Evolutionary conservation across 768 basidiomycete species (phyloP).

Genomic region (Lactarius deliciosus): DNA sequence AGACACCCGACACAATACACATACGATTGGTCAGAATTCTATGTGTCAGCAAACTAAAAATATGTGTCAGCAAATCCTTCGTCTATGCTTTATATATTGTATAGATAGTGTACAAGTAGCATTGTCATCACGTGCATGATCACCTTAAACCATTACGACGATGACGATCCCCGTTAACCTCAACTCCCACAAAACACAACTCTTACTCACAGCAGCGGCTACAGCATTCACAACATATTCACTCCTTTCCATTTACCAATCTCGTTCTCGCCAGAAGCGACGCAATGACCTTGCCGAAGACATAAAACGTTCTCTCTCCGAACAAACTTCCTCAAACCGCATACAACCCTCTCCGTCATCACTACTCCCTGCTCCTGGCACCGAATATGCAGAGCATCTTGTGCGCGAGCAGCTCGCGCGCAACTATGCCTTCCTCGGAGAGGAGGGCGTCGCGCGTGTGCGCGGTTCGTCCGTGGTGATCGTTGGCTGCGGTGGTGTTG

Average conservation of each 20-base stretch:
- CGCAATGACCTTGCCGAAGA: slow-evolving; percentile 60
- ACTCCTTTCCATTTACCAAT: slow-evolving; percentile 57
- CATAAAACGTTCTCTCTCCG: slow-evolving; percentile 49
- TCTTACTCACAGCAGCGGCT: slow-evolving; percentile 61
- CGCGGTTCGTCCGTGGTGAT: slow-evolving; percentile 76
- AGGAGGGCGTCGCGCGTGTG: slow-evolving; percentile 80
- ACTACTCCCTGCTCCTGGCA: not conserved
- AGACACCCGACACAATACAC: too few species aligned
- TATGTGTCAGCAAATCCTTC: too few species aligned
- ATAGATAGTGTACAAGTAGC: too few species aligned
- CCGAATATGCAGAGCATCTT: slow-evolving; percentile 71
- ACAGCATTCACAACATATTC: slow-evolving; percentile 63
- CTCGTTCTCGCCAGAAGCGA: slow-evolving; percentile 46
- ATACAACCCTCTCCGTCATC: slow-evolving; percentile 13
- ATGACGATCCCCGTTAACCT: slow-evolving; percentile 31
- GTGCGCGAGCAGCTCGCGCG: slow-evolving; percentile 88
- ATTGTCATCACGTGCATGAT: slow-evolving; percentile 8
- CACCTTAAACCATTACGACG: not conserved
- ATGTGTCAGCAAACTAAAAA: too few species aligned
- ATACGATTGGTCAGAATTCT: too few species aligned
- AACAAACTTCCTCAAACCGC: not conserved
- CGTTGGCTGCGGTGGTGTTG: slow-evolving; percentile 95
- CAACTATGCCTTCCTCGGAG: slow-evolving; percentile 93
- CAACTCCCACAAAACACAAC: slow-evolving; percentile 59
- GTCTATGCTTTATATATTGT: too few species aligned